Percentiles rank a stretch among this genome's conserved stretches.
These are phyloP conservation scores for Diaporthe aspalathi DNA, from an alignment of 2,329 filamentous ascomycete genomes.

Conservation along the genomic window DNA sequence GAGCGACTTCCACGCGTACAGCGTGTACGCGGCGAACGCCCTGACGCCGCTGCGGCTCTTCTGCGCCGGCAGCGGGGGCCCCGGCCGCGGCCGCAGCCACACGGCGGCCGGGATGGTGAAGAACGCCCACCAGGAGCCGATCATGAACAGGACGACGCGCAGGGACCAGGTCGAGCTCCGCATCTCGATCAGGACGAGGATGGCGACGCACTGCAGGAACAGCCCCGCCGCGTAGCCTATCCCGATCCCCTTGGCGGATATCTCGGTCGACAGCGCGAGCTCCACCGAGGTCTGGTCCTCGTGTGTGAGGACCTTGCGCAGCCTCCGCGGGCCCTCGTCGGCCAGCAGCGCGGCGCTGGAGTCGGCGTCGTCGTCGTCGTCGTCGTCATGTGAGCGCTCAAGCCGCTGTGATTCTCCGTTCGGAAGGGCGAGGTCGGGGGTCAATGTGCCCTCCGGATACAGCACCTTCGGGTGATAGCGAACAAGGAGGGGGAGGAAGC, in stretches of 20 bases:
- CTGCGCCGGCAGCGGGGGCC: slow-evolving; percentile 75
- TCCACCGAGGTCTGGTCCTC: slow-evolving; percentile 71
- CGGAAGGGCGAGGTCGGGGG: slow-evolving; percentile 48
- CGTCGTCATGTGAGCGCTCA: slow-evolving; percentile 49
- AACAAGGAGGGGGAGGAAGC: slow-evolving; percentile 91
- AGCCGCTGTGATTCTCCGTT: slow-evolving; percentile 49
- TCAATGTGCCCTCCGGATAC: slow-evolving; percentile 43
- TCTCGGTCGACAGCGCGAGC: slow-evolving; percentile 85
- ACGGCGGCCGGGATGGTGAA: slow-evolving; percentile 91
- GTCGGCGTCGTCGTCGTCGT: slow-evolving; percentile 46
- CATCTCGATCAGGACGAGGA: slow-evolving; percentile 78
- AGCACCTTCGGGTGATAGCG: slow-evolving; percentile 77
- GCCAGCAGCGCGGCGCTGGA: slow-evolving; percentile 62
- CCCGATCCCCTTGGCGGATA: slow-evolving; percentile 92
- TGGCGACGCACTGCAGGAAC: slow-evolving; percentile 83
- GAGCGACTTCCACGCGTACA: slow-evolving; percentile 87
- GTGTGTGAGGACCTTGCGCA: slow-evolving; percentile 55
- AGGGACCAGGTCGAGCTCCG: slow-evolving; percentile 86
- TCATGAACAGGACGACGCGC: slow-evolving; percentile 84
- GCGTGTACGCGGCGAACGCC: slow-evolving; percentile 77
- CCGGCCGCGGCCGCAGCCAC: slow-evolving; percentile 89
- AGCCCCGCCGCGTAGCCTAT: slow-evolving; percentile 92
- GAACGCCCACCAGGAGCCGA: slow-evolving; percentile 91
- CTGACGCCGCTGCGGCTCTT: slow-evolving; percentile 52
- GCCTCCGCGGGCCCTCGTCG: slow-evolving; percentile 45